phyloP scores from a whole-genome alignment of 1,284 basidiomycete species.

The Schizophyllum commune region DNA sequence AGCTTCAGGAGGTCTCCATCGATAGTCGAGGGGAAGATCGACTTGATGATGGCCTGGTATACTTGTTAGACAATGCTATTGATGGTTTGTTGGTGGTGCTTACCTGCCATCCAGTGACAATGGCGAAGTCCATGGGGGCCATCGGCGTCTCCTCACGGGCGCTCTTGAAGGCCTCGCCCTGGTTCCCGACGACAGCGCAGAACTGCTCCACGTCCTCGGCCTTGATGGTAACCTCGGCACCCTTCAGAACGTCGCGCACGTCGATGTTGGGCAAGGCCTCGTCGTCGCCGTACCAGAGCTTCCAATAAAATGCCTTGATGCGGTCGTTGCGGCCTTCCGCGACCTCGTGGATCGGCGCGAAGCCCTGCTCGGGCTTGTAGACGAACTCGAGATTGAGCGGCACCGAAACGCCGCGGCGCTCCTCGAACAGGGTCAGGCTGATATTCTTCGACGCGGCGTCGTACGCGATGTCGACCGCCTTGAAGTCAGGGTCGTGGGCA shows the following conservation, averaged over 20 bases:
- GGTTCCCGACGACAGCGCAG: conserved; percentile 91
- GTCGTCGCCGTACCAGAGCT: conserved; percentile 89
- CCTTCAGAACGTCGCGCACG: conserved; percentile 73
- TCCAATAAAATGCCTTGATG: conserved; percentile 98
- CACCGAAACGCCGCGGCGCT: conserved; percentile 69
- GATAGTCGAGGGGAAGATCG: conserved; percentile 88
- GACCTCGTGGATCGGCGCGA: conserved; percentile 90
- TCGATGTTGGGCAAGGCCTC: conserved; percentile 68
- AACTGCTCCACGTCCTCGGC: conserved; percentile 78
- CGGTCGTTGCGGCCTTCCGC: conserved; percentile 79
- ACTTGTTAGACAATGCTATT: conserved; percentile 5
- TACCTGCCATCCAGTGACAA: conserved; percentile 96
- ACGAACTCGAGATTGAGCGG: conserved; percentile 80
- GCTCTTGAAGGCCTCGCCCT: conserved; percentile 84
- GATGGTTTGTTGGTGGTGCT: conserved; percentile 17
- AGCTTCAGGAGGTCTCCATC: conserved; percentile 93
- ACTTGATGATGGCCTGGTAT: conserved; percentile 86
- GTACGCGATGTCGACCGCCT: conserved; percentile 76
- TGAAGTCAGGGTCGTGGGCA: conserved; percentile 67
- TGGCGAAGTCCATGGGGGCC: conserved; percentile 98
- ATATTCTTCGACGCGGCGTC: conserved; percentile 51
- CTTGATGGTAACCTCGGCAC: conserved; percentile 77
- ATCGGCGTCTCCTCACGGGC: conserved; percentile 62
- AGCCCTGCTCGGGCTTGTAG: conserved; percentile 87
- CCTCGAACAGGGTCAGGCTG: conserved; percentile 78